These are phyloP conservation scores for Camelina hispida DNA, from an alignment of 345 rosid genomes.

Conservation along the genomic window DNA sequence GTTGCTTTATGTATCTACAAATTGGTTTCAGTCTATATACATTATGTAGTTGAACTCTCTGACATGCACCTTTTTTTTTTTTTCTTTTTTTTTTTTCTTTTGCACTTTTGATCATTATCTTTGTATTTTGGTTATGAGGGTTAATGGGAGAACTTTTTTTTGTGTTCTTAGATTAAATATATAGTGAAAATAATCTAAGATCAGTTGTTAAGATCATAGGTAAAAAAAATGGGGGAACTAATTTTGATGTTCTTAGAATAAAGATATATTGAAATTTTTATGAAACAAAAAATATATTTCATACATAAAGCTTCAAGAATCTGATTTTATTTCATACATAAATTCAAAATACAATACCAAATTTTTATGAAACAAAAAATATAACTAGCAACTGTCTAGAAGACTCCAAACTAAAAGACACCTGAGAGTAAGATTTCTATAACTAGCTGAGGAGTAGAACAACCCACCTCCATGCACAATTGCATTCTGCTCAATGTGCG, in stretches of 20 bases:
- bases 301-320: no score
- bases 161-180: no score
- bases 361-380: no score
- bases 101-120: not conserved
- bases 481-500: slow-evolving; percentile 12
- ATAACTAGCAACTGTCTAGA: slow-evolving; percentile 7
- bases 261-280: no score
- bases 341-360: no score
- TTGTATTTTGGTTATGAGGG: not conserved
- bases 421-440: not conserved
- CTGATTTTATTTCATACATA: no score
- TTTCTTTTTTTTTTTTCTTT: not conserved
- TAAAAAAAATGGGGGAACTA: no score
- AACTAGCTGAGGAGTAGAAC: slow-evolving; percentile 32
- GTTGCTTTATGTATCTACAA: not conserved
- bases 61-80: not conserved
- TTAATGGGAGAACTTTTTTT: no score
- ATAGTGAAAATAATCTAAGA: no score
- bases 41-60: not conserved
- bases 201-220: no score
- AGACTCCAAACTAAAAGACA: slow-evolving; percentile 8
- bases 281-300: no score
- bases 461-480: slow-evolving; percentile 42
- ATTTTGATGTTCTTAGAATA: no score
- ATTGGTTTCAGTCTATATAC: slow-evolving; percentile 12